Evolutionary conservation across 331 rosid genomes (phyloP), one percentile per base, ranked within the genome.

Genomic region (Malus hybrid): DNA sequence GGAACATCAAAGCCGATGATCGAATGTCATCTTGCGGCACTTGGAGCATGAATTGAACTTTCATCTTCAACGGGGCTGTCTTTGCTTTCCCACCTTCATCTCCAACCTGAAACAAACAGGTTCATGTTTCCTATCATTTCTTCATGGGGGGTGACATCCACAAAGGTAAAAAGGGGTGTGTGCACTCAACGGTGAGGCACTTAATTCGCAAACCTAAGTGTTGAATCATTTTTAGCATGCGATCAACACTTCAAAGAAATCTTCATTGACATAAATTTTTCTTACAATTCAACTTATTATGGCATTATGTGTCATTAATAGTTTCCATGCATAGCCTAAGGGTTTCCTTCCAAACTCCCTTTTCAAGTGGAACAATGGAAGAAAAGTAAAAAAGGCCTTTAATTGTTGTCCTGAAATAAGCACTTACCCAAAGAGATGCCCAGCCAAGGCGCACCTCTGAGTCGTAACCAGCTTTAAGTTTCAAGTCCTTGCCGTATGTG

Each of bases 391-490:
- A 32, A 33, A 2, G 42, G 27, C 42, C 22, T 10, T 20, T 18
- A 8, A 8, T 32, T 20, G 48, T 32, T 22, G 59, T 68, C 72
- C 59, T 68, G 9, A 6, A 44, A 22, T 12, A 64, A 70, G 20
- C 10, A 84, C 96, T 81, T 92, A 92, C 99, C 99, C 99, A 95
- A 29, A 95, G 93, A 85, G 99, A 95, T 46, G 99, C 97, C 99
- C 99, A 95, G 74, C 97, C 90, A 79, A 95, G 96, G 82, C 90
- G 93, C 76, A 86, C 97, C 85, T 87, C 96, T 14, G 99, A 85
- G 83, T 95, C 99, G 55, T 95, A 95, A 74, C 99, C 99, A 77
- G 96, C 91, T 90, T 95, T 95, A 66, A 95, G 88, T 82, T 95
- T 95, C 78, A 90, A 88, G 85, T 95, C 97, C 79, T 86, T 85